A percentile compares a stretch with the other conserved stretches of the same genome.
Evolutionary conservation across 495 filamentous ascomycete genomes (phyloP).

Genomic region (Penicillium steckii): DNA sequence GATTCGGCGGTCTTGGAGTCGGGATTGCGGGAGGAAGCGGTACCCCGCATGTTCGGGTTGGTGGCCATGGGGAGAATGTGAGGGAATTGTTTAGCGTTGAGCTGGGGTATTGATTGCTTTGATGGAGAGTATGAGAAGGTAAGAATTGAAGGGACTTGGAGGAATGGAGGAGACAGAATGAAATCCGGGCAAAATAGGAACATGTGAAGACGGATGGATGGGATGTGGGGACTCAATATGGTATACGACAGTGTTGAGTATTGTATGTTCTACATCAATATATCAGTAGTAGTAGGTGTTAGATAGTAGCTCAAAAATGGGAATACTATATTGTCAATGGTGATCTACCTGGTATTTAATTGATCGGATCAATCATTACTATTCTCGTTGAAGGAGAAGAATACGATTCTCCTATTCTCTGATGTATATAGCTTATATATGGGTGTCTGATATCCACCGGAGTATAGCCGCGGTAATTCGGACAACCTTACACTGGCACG

Average conservation of each 20-base stretch:
- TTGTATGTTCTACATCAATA: too few species aligned
- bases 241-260: background rate
- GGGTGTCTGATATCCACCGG: too few species aligned
- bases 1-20: background rate
- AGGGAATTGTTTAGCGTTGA: background rate
- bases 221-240: background rate
- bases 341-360: too few species aligned
- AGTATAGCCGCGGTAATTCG: too few species aligned
- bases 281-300: too few species aligned
- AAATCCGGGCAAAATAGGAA: conserved; percentile 18
- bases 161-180: background rate
- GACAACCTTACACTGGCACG: too few species aligned
- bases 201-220: conserved; percentile 19
- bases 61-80: conserved; percentile 1
- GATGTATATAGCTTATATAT: too few species aligned
- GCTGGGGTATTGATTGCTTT: background rate
- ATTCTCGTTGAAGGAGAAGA: too few species aligned
- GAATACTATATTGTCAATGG: too few species aligned
- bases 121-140: background rate
- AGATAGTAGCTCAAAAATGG: too few species aligned
- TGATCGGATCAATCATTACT: too few species aligned
- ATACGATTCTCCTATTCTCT: too few species aligned
- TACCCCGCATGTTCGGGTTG: conserved; percentile 27
- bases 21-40: conserved; percentile 6
- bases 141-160: background rate